These are phyloP conservation scores for Leptographium wingfieldii DNA, from an alignment of 2,329 filamentous ascomycete species.

Conservation along the genomic window DNA sequence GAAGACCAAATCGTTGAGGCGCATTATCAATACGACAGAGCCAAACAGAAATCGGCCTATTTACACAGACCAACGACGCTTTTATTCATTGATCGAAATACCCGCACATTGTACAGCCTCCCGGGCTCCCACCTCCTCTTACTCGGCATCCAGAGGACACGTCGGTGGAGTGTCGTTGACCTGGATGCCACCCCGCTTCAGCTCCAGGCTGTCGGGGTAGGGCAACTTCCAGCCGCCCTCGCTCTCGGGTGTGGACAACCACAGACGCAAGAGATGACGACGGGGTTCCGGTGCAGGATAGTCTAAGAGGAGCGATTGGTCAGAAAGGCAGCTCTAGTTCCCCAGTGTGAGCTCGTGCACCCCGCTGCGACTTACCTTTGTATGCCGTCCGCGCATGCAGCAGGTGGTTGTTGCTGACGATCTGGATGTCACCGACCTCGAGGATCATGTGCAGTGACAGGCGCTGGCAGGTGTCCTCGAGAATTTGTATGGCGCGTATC, in stretches of 20 bases:
- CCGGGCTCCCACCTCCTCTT: neutral
- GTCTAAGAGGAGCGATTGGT: conserved; percentile 18
- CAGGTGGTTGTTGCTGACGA: conserved; percentile 68
- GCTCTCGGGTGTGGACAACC: conserved; percentile 67
- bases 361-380: conserved; percentile 28
- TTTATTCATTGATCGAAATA: neutral
- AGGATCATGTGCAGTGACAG: conserved; percentile 74
- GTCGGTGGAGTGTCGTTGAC: conserved; percentile 68
- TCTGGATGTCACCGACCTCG: conserved; percentile 80
- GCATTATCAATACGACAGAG: too few relatives aligned
- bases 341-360: neutral
- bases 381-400: conserved; percentile 75
- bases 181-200: conserved; percentile 82
- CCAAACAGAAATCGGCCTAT: neutral
- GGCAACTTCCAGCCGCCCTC: conserved; percentile 81
- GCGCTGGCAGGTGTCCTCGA: conserved; percentile 64
- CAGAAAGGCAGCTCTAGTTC: neutral
- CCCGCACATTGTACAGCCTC: neutral
- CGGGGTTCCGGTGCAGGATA: conserved; percentile 54
- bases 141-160: conserved; percentile 68
- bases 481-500: conserved; percentile 50
- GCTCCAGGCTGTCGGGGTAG: conserved; percentile 67
- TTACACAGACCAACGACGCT: neutral
- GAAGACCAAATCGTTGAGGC: too few relatives aligned
- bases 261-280: conserved; percentile 70